Evolutionary conservation across 441 rosid genomes (phyloP), one percentile per base, ranked within the genome.

Genomic region (Francoa sonchifolia): DNA sequence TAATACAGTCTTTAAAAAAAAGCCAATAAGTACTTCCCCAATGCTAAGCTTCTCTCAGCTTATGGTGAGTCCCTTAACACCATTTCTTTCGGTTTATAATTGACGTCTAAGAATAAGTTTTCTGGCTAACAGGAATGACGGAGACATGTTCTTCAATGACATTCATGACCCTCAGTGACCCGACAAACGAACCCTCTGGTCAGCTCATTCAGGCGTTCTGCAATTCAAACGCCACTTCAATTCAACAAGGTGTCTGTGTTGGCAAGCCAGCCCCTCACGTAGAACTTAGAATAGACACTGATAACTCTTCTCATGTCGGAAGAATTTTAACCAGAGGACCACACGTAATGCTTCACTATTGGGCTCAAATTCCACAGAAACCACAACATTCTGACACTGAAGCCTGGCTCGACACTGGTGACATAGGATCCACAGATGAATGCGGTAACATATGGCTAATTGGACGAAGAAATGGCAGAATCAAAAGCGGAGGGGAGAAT

Each of bases 201-300:
- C 58, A 33, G 45, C 40, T 41, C 47, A 38, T 38, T 29, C 68
- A 31, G 47, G 19, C 23, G 28, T 58, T 19, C 28, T 42, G 36
- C 23, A 13, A 32, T 48, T 18, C 37, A 41, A 36, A 43, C 27
- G 34, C 26, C 50, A 29, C 22, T 35, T 21, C 45, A 2, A 23
- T 30, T 39, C 47, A 49, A 19, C 70, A 60, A 55, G 97, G 97
- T 22, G 72, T 58, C 23, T 79, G 82, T 57, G 80, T 89, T n/a
- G 95, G 95, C 52, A 81, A 63, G 62, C 88, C 97, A 30, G 80
- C 94, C 2, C 86, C 84, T 10, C 94, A 89, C 62, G 67, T 84
- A 7, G 95, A 82, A 38, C 29, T 89, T 45, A 70, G 56, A 66
- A 63, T 78, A 52, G 21, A 46, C 5, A 33, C 41, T 1, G 66